These are phyloP conservation scores for Hymenoscyphus linearis DNA, from an alignment of 2,329 filamentous ascomycete species.

Conservation along the genomic window DNA sequence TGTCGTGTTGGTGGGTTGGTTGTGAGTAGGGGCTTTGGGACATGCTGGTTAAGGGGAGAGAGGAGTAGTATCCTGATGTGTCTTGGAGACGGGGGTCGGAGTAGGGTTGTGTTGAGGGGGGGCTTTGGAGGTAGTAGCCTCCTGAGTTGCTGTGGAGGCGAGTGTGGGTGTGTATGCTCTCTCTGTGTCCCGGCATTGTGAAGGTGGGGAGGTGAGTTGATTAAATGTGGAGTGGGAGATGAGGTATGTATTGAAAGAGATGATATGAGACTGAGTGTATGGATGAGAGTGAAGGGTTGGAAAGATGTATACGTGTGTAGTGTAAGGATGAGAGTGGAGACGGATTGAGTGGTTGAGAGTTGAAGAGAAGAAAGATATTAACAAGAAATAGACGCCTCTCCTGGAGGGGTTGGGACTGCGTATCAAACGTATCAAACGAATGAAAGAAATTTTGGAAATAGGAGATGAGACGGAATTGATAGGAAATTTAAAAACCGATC, in stretches of 20 bases:
- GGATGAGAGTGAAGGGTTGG: background rate
- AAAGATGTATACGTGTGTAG: background rate
- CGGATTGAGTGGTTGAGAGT: slow-evolving; percentile 2
- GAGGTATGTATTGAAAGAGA: slow-evolving; percentile 5
- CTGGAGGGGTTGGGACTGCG: slow-evolving; percentile 20
- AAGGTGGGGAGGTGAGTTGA: slow-evolving; percentile 6
- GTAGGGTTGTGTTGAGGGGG: slow-evolving; percentile 20
- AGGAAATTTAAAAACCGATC: slow-evolving; percentile 12
- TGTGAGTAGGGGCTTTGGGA: slow-evolving; percentile 12
- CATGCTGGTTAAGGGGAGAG: slow-evolving; percentile 11
- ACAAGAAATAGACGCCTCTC: slow-evolving; percentile 24
- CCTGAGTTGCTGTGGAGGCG: slow-evolving; percentile 21
- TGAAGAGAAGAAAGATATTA: slow-evolving; percentile 16
- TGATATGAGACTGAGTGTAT: slow-evolving; percentile 2
- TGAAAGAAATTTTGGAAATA: slow-evolving; percentile 10
- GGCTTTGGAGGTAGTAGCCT: slow-evolving; percentile 24
- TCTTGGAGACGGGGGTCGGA: slow-evolving; percentile 7
- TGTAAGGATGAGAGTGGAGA: background rate
- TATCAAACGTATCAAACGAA: slow-evolving; percentile 20
- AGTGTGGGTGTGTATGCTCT: slow-evolving; percentile 7
- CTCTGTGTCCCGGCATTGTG: slow-evolving; percentile 30
- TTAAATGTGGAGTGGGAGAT: slow-evolving; percentile 1
- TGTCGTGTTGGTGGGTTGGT: slow-evolving; percentile 3
- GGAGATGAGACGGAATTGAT: slow-evolving; percentile 14
- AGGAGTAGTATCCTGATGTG: slow-evolving; percentile 8